These are phyloP conservation scores for Exophiala xenobiotica DNA, from an alignment of 2,329 filamentous ascomycete genomes.

Conservation along the genomic window DNA sequence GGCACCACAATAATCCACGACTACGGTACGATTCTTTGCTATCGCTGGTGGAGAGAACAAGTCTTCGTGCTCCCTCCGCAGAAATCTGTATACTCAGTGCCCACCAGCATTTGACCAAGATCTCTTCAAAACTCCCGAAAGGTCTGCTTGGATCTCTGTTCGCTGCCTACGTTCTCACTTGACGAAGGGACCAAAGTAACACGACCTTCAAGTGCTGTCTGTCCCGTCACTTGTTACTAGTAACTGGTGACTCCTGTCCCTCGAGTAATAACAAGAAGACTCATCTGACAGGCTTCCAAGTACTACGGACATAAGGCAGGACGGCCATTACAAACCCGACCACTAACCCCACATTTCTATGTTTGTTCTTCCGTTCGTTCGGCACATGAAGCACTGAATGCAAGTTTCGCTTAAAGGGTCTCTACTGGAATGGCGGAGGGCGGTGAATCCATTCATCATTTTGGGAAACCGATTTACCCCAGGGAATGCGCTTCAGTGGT, in stretches of 20 bases:
- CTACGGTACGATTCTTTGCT: too few relatives aligned
- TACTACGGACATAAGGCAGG: slow-evolving; percentile 16
- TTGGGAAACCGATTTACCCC: slow-evolving; percentile 1
- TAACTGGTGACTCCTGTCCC: too few relatives aligned
- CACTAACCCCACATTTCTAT: slow-evolving; percentile 1
- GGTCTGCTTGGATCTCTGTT: too few relatives aligned
- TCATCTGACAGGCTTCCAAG: not conserved
- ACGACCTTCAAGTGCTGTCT: too few relatives aligned
- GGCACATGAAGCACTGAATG: not conserved
- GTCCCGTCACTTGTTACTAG: too few relatives aligned
- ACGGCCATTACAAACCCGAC: not conserved
- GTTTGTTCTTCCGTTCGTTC: not conserved
- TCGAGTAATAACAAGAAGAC: not conserved
- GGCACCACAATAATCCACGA: not conserved
- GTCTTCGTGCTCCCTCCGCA: too few relatives aligned
- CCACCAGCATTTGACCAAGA: too few relatives aligned
- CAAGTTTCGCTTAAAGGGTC: not conserved
- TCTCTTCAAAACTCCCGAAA: too few relatives aligned
- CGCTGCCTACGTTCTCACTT: not conserved
- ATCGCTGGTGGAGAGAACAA: too few relatives aligned
- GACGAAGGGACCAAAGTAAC: not conserved
- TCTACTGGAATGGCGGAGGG: not conserved
- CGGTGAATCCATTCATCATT: slow-evolving; percentile 3
- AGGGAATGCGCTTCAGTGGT: not conserved
- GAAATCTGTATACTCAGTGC: too few relatives aligned